Evolutionary conservation across 331 rosid genomes (phyloP).

Genomic region (Acacia pycnantha): DNA sequence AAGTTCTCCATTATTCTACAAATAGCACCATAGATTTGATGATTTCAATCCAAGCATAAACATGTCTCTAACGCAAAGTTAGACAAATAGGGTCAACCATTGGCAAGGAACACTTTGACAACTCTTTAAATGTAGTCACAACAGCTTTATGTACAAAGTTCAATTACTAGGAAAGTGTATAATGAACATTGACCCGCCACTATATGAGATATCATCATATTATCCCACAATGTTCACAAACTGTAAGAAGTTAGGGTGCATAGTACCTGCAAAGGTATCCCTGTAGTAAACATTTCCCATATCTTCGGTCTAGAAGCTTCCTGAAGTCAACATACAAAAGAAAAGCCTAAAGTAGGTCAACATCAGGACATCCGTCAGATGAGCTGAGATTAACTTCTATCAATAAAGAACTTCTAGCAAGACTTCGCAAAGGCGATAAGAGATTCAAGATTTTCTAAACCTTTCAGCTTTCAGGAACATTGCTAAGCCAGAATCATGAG

Average conservation of each 20-base stretch:
- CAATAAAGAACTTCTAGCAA: background rate
- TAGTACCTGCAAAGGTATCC: conserved; percentile 44
- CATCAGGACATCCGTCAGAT: background rate
- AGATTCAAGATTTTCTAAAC: background rate
- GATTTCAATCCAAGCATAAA: background rate
- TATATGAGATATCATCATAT: background rate
- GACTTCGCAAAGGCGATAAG: background rate
- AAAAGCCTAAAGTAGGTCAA: conserved; percentile 17
- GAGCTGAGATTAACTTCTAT: background rate
- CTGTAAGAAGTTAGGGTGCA: background rate
- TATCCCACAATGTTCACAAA: background rate
- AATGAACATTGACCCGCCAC: background rate
- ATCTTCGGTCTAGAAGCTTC: conserved; percentile 26
- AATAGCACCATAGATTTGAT: background rate
- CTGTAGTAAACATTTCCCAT: conserved; percentile 42
- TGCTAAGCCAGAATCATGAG: too few relatives aligned
- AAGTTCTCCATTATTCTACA: background rate
- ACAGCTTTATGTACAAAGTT: background rate
- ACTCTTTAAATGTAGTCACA: background rate
- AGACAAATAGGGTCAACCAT: background rate
- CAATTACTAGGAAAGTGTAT: background rate
- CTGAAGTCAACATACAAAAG: conserved; percentile 36
- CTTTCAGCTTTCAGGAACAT: too few relatives aligned
- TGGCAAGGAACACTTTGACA: background rate
- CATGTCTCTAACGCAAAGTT: background rate